These are phyloP conservation scores for Calonectria ilicicola DNA, from an alignment of 2,329 filamentous ascomycete species.

Conservation along the genomic window DNA sequence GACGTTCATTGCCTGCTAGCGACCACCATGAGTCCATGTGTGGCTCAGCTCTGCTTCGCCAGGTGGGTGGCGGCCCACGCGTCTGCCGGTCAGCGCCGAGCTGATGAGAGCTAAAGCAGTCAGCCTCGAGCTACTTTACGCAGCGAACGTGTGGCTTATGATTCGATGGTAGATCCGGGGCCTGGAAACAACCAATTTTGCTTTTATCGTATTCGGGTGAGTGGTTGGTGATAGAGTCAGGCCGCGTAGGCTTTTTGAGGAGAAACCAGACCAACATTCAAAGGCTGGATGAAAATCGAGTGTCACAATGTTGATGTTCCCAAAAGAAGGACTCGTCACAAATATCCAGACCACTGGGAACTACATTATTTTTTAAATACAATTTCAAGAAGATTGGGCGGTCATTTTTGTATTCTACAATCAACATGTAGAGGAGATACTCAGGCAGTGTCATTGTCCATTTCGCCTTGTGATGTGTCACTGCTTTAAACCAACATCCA, in stretches of 20 bases:
- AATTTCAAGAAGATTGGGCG: not conserved
- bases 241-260: not conserved
- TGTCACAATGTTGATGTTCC: not conserved
- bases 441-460: not conserved
- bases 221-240: not conserved
- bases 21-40: constrained; percentile 11
- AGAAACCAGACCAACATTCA: not conserved
- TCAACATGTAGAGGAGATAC: not conserved
- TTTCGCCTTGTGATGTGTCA: not conserved
- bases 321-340: not conserved
- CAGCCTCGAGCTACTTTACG: constrained; percentile 3
- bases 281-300: not conserved
- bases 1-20: not conserved
- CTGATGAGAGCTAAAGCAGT: constrained; percentile 18
- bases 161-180: not conserved
- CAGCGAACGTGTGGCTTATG: not conserved
- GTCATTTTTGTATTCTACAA: too few relatives aligned
- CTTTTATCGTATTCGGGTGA: not conserved
- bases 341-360: not conserved
- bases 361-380: not conserved
- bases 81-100: constrained; percentile 28
- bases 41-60: constrained; percentile 42
- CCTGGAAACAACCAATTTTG: not conserved
- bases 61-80: constrained; percentile 39
- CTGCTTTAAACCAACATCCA: not conserved